A percentile compares a stretch with the other conserved stretches of the same genome.
phyloP scores from a whole-genome alignment of 148 eudicot species.

The Vaccinium myrtillus region DNA sequence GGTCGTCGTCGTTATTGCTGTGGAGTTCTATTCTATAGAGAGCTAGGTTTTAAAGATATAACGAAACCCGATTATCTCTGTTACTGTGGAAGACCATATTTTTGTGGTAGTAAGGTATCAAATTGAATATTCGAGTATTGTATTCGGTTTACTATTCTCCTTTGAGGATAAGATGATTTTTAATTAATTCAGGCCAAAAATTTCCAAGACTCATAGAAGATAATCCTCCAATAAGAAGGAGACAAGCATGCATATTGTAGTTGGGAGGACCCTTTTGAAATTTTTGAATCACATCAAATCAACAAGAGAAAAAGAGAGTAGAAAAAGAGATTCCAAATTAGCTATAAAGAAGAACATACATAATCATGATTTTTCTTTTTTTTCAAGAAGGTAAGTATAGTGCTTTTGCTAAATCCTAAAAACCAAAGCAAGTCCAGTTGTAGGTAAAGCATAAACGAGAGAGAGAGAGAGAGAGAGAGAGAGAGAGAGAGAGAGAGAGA shows the following conservation, averaged over 20 bases:
- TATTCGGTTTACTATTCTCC: background rate
- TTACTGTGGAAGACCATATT: too few species aligned
- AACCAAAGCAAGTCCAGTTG: constrained; percentile 11
- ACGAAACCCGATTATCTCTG: too few species aligned
- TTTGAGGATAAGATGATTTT: background rate
- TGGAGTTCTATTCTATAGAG: too few species aligned
- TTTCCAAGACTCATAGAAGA: background rate
- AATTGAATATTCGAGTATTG: background rate
- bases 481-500: constrained; percentile 10
- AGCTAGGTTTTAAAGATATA: too few species aligned
- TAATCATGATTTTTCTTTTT: background rate
- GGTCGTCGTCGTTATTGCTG: background rate
- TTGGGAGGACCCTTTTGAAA: background rate
- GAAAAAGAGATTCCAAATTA: constrained; percentile 15
- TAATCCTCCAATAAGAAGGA: background rate
- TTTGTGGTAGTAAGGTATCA: background rate
- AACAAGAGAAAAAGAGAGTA: constrained; percentile 3
- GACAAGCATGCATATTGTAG: constrained; percentile 16
- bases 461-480: constrained; percentile 5
- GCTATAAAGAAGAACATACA: constrained; percentile 15
- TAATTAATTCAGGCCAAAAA: background rate
- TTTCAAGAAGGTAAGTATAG: constrained; percentile 12
- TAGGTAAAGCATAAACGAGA: constrained; percentile 2
- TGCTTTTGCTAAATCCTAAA: constrained; percentile 9
- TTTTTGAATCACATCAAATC: constrained; percentile 27